Evolutionary conservation across 768 basidiomycete species (phyloP).

Genomic region (Phlegmacium glaucopus): DNA sequence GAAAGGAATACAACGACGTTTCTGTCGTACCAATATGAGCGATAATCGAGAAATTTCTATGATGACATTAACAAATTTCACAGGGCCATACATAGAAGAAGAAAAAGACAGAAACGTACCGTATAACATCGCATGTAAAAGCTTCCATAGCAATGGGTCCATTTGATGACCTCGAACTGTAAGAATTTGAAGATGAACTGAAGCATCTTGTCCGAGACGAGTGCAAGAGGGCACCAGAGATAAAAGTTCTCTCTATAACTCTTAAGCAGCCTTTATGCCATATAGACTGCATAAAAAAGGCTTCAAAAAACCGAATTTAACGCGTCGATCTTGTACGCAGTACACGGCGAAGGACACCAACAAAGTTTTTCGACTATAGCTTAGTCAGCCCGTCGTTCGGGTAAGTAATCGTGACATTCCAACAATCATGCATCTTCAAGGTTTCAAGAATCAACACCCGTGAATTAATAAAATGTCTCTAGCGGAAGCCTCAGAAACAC

Average conservation of each 20-base stretch:
- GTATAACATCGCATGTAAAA: slow-evolving; percentile 64
- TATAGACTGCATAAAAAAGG: slow-evolving; percentile 20
- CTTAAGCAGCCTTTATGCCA: slow-evolving; percentile 25
- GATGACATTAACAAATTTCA: background rate
- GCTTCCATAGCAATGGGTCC: slow-evolving; percentile 52
- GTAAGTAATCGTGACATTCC: too few species aligned
- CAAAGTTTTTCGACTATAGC: slow-evolving; percentile 7
- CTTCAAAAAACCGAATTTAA: slow-evolving; percentile 4
- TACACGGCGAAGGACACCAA: background rate
- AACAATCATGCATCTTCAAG: too few species aligned
- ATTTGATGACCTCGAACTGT: slow-evolving; percentile 23
- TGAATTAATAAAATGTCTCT: slow-evolving; percentile 45
- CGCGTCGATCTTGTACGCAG: background rate
- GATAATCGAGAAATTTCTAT: slow-evolving; percentile 92
- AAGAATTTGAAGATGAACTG: slow-evolving; percentile 21
- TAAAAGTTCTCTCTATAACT: slow-evolving; percentile 18
- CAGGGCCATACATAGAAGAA: background rate
- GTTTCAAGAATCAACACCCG: background rate
- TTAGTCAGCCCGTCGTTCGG: slow-evolving; percentile 15
- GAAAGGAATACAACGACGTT: background rate
- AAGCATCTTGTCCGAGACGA: slow-evolving; percentile 5
- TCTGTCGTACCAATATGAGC: slow-evolving; percentile 77
- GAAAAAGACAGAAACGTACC: slow-evolving; percentile 44
- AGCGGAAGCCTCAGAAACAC: slow-evolving; percentile 72
- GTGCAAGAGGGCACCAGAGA: background rate